Evolutionary conservation across 305 asterid genomes (phyloP), one percentile per base, ranked within the genome.

Genomic region (Ilex paraguariensis): DNA sequence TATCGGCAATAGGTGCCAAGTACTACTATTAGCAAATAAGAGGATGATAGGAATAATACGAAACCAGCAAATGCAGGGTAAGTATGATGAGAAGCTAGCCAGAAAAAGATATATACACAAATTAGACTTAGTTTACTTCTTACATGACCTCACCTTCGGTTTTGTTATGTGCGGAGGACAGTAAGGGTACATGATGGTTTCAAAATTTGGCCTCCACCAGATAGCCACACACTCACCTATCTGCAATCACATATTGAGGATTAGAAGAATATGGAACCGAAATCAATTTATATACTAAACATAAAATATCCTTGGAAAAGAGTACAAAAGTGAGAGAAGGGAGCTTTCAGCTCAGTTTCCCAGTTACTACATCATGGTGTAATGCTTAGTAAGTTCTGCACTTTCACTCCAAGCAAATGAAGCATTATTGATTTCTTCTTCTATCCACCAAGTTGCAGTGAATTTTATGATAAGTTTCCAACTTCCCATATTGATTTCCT

Each of bases 201-300:
- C 98, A 64, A 92, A 92, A 70, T 89, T 92, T 4, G 98, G 98
- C 68, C 97, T 87, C 97, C 97, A 90, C 99, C 99, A 90, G 57
- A 74, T 78, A 44, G 95, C 97, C 70, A 87, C 95, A 72, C 96
- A 91, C 76, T 91, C 98, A 11, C 98, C 98, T 36, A 91, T 80
- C 98, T 91, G 87, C 80, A 74, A 63, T 9, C 28, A 45, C n/a
- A 66, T 50, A 15, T 36, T 8, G 9, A 36, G 42, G 3, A 36
- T 36, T 36, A 36, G 5, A 36, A 36, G 42, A 36, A 36, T 36
- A 36, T 4, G 42, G 42, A 36, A 36, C 42, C 0, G 1, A 36
- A 36, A 36, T 36, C 6, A 36, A 8, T 4, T 4, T 36, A 36
- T 36, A 36, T 36, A 5, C 6, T 36, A 36, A 8, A 36, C 42